Base-by-base conservation (phyloP, 1,139 yeast genomes). In the Hyphopichia burtonii region DNA sequence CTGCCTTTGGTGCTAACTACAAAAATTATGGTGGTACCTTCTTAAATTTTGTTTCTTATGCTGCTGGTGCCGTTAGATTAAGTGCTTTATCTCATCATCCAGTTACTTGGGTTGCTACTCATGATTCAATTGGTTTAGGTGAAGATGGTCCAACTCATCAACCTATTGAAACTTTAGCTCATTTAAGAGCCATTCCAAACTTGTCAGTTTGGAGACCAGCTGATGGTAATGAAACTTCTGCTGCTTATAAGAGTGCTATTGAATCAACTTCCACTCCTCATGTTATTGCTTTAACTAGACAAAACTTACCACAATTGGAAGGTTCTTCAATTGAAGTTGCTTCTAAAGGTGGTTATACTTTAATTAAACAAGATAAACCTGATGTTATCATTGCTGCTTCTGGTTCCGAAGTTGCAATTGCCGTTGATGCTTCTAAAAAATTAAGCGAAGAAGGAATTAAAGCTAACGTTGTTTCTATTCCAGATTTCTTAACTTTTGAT, bases 111-210 rank as follows among this genome's bases (percentile, higher is more conserved):
- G 96, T 93, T 52, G 98, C 98, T 50, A 93, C 99, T 54, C 99
- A 93, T 74, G 99, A 93, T 74, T 93, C 99, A 44, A 93, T 93
- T 63, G 99, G 99, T 74, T 81, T 93, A 57, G 99, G 99, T 76
- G 99, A 93, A 79, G 99, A 93, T 66, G 99, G 99, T 65, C 99
- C 99, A 69, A 93, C 99, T 65, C 99, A 93, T 74, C 99, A 93
- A 79, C 99, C 99, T 71, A 89, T 93, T 60, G 99, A 93, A 81
- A 93, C 99, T 50, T 76, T 93, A 66, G 96, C 98, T 49, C 99
- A 93, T 73, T 83, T 94, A 74, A 89, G 99, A 80, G 96, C 99
- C 54, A 67, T 81, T 59, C 99, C 99, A 75, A 94, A 94, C 80
- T 63, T 83, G 59, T 81, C 85, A 67, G 98, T 93, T 49, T 93